Conservation (phyloP, 345 rosid genomes). For the Mangifera indica region DNA sequence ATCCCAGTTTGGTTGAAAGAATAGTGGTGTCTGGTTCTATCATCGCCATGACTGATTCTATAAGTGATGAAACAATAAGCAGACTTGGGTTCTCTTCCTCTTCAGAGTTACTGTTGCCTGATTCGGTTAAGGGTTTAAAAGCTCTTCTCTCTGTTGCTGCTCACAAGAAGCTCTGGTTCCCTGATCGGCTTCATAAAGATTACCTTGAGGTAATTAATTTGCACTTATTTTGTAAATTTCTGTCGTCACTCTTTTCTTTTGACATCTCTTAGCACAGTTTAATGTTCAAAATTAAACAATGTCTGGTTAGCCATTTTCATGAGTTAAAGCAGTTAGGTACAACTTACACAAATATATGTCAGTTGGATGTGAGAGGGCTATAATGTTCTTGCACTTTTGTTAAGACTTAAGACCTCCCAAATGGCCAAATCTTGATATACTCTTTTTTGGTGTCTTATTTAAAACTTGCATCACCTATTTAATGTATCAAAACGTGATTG, state of each 20-base stretch:
- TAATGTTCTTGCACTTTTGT: no score
- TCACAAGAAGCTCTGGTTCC: conserved; percentile 88
- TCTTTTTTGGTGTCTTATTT: no score
- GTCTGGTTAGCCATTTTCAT: no score
- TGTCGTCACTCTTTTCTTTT: background rate
- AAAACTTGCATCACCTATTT: no score
- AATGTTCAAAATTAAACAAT: no score
- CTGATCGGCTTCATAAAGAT: conserved; percentile 71
- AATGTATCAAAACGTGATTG: no score
- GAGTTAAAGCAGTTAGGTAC: no score
- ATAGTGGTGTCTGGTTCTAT: conserved; percentile 88
- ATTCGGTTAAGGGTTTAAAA: conserved; percentile 73
- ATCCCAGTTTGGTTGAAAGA: conserved; percentile 61
- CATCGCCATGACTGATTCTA: conserved; percentile 77
- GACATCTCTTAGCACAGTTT: background rate
- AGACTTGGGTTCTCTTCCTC: conserved; percentile 80
- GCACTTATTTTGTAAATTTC: conserved; percentile 1
- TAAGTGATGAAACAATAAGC: conserved; percentile 39
- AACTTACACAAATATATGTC: no score
- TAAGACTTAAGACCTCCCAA: no score
- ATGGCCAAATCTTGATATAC: no score
- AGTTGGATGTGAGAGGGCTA: no score
- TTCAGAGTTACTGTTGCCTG: conserved; percentile 71
- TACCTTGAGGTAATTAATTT: conserved; percentile 54
- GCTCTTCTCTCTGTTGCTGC: conserved; percentile 79